Conservation (phyloP, 441 rosid genomes). For the Corymbia citriodora region DNA sequence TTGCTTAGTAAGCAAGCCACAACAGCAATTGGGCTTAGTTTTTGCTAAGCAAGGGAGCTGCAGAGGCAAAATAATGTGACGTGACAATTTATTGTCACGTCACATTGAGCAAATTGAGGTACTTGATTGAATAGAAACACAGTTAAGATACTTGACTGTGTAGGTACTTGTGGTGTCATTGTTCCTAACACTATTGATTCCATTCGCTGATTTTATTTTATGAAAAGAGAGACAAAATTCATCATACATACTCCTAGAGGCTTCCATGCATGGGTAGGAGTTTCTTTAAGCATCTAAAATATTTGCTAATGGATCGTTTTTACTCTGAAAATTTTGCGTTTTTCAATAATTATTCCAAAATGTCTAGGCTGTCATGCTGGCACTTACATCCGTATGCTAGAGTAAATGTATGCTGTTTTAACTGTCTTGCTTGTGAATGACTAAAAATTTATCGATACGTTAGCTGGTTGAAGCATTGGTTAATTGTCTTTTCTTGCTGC, state of each 20-base stretch:
- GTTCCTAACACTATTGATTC: neutral
- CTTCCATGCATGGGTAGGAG: neutral
- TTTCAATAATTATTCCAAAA: neutral
- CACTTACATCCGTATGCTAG: neutral
- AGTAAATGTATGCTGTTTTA: neutral
- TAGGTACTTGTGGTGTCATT: neutral
- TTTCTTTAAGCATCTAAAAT: neutral
- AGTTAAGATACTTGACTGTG: neutral
- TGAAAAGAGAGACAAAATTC: neutral
- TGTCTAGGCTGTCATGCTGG: neutral
- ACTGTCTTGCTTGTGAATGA: neutral
- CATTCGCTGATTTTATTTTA: neutral
- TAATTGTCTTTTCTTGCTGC: conserved; percentile 1
- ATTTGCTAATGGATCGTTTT: neutral
- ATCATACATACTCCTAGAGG: neutral
- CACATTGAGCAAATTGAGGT: neutral
- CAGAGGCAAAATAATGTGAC: neutral
- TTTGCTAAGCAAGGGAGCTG: neutral
- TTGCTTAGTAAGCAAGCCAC: neutral
- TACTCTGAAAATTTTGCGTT: neutral
- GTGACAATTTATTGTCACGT: neutral
- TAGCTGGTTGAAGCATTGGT: neutral
- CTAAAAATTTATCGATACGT: neutral
- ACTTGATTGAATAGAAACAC: neutral
- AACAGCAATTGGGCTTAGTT: neutral